Evolutionary conservation across 495 filamentous ascomycete species (phyloP).

Genomic region (Massariosphaeria phaeospora): DNA sequence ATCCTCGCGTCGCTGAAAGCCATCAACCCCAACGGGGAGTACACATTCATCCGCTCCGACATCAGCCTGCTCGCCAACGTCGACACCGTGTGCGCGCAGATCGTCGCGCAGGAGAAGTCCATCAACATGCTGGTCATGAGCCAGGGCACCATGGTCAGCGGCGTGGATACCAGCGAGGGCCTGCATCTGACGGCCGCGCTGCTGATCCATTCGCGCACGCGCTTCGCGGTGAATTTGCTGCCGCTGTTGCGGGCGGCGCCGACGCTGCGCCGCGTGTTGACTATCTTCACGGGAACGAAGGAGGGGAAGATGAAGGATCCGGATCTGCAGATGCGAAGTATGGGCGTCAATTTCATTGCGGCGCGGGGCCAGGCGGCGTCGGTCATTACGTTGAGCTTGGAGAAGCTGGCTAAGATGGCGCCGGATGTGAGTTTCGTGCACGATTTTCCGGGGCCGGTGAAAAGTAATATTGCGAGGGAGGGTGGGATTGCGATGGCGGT

Average conservation of each 20-base stretch:
- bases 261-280: conserved; percentile 50
- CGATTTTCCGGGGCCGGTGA: conserved; percentile 51
- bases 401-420: conserved; percentile 45
- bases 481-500: conserved; percentile 4
- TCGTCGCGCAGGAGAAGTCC: conserved; percentile 47
- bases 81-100: conserved; percentile 53
- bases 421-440: conserved; percentile 57
- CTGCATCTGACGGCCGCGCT: conserved; percentile 24
- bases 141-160: conserved; percentile 41
- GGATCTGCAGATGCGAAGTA: conserved; percentile 44
- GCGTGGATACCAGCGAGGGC: conserved; percentile 34
- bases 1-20: conserved; percentile 45
- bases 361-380: conserved; percentile 45
- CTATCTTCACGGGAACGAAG: conserved; percentile 48
- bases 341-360: conserved; percentile 34
- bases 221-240: conserved; percentile 52
- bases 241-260: conserved; percentile 46
- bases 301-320: conserved; percentile 50
- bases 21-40: conserved; percentile 50
- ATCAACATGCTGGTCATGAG: conserved; percentile 60
- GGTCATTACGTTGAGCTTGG: conserved; percentile 51
- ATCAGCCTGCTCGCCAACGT: conserved; percentile 52
- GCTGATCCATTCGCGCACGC: conserved; percentile 31
- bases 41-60: conserved; percentile 54
- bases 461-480: conserved; percentile 37